These are phyloP conservation scores for Eleusine coracana DNA, from an alignment of 176 grass and related monocot genomes.

Conservation along the genomic window DNA sequence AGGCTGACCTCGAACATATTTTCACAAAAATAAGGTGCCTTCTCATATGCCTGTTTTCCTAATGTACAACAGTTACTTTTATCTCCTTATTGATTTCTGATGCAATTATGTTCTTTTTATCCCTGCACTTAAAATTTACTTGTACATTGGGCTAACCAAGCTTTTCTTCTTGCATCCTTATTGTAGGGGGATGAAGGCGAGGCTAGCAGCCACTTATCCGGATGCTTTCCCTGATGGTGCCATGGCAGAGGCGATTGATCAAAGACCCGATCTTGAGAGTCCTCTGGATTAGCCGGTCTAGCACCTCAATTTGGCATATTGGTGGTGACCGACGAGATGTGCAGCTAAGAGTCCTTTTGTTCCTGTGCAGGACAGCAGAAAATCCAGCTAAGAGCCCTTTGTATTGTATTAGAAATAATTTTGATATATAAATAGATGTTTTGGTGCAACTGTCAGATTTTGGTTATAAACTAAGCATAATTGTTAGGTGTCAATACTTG, in stretches of 20 bases:
- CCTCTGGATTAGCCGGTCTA: slow-evolving; percentile 41
- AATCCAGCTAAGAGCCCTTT: background rate
- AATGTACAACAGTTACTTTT: background rate
- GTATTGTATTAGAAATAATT: slow-evolving; percentile 7
- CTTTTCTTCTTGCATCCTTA: background rate
- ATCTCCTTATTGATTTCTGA: slow-evolving; percentile 21
- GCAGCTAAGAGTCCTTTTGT: background rate
- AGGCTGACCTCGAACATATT: slow-evolving; percentile 88
- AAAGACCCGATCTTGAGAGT: slow-evolving; percentile 89
- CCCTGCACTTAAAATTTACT: background rate
- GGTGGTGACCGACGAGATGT: background rate
- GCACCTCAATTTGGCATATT: background rate
- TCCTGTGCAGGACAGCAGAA: background rate
- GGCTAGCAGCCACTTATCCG: slow-evolving; percentile 77
- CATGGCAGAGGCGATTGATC: slow-evolving; percentile 52
- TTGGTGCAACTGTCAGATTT: background rate
- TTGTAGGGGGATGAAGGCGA: slow-evolving; percentile 79
- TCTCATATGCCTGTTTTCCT: background rate
- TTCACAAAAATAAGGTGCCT: slow-evolving; percentile 71
- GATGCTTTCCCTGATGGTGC: slow-evolving; percentile 81
- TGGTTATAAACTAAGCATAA: background rate
- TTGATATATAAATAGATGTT: background rate
- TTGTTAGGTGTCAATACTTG: background rate
- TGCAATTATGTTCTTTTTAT: background rate
- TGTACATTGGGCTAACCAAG: background rate